A percentile compares a stretch with the other conserved stretches of the same genome.
phyloP scores from a whole-genome alignment of 2,329 filamentous ascomycete genomes.

The Juglanconis sp. region DNA sequence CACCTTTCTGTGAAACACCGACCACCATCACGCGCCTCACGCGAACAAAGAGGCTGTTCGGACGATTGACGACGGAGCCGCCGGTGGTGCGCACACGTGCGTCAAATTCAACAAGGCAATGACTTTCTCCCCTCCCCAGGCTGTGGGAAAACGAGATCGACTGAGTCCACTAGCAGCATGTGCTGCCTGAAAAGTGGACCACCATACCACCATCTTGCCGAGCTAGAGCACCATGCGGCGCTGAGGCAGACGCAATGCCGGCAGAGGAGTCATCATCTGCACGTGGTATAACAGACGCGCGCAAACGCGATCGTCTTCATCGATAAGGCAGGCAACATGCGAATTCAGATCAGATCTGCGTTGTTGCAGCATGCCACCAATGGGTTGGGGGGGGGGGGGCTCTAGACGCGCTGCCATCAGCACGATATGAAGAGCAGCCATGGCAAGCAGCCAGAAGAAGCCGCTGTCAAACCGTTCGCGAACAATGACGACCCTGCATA shows the following conservation, averaged over 20 bases:
- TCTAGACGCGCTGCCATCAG: not conserved
- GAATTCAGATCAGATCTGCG: not conserved
- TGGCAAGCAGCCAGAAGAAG: not conserved
- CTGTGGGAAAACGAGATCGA: not conserved
- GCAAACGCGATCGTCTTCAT: not conserved
- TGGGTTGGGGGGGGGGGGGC: not conserved
- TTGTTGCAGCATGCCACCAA: not conserved
- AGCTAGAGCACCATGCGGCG: not conserved
- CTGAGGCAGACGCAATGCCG: not conserved
- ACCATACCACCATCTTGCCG: not conserved
- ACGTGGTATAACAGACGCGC: not conserved
- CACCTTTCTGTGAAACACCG: not conserved
- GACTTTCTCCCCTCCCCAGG: not conserved
- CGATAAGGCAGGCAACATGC: not conserved
- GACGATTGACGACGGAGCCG: not conserved
- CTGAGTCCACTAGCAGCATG: not conserved
- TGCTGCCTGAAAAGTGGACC: not conserved
- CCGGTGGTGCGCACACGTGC: not conserved
- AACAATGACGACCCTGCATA: not conserved
- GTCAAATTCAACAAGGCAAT: not conserved
- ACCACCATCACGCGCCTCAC: not conserved
- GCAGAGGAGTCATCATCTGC: conserved; percentile 7
- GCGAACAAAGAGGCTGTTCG: not conserved
- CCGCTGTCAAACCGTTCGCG: not conserved
- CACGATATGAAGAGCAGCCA: not conserved